phyloP scores from a whole-genome alignment of 1,284 basidiomycete genomes.

The Chalciporus sp. region DNA sequence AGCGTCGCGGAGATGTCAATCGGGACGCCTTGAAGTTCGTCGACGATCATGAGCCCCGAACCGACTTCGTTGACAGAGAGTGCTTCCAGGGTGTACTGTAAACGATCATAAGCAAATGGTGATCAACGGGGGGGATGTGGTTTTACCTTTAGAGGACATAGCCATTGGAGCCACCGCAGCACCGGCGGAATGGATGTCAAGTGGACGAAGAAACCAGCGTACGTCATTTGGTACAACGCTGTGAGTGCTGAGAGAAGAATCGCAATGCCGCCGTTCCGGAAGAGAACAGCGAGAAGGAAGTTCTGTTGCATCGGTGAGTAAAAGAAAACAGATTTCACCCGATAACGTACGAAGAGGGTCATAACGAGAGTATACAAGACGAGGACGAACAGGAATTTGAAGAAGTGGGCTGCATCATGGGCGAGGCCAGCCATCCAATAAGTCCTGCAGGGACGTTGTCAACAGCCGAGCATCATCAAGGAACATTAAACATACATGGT shows the following conservation, averaged over 20 bases:
- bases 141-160: slow-evolving; percentile 56
- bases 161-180: slow-evolving; percentile 86
- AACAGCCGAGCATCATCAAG: slow-evolving; percentile 14
- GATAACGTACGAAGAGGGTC: slow-evolving; percentile 74
- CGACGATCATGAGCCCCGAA: slow-evolving; percentile 80
- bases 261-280: slow-evolving; percentile 85
- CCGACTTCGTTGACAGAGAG: slow-evolving; percentile 88
- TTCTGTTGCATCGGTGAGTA: slow-evolving; percentile 54
- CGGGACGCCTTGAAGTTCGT: slow-evolving; percentile 79
- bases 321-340: not conserved
- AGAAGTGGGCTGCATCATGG: slow-evolving; percentile 66
- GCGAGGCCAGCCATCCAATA: slow-evolving; percentile 94
- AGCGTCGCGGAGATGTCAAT: slow-evolving; percentile 75
- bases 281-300: slow-evolving; percentile 80
- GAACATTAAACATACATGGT: slow-evolving; percentile 59
- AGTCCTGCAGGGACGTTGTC: slow-evolving; percentile 46
- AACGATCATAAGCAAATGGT: slow-evolving; percentile 40
- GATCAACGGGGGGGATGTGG: not conserved
- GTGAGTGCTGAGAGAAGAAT: slow-evolving; percentile 80
- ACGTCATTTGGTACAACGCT: slow-evolving; percentile 83
- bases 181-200: slow-evolving; percentile 79
- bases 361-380: slow-evolving; percentile 78
- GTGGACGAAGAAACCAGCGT: slow-evolving; percentile 86
- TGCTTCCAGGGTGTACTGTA: slow-evolving; percentile 81
- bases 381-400: slow-evolving; percentile 82